Evolutionary conservation across 2,329 filamentous ascomycete genomes (phyloP).

Genomic region (Fusarium sp.): DNA sequence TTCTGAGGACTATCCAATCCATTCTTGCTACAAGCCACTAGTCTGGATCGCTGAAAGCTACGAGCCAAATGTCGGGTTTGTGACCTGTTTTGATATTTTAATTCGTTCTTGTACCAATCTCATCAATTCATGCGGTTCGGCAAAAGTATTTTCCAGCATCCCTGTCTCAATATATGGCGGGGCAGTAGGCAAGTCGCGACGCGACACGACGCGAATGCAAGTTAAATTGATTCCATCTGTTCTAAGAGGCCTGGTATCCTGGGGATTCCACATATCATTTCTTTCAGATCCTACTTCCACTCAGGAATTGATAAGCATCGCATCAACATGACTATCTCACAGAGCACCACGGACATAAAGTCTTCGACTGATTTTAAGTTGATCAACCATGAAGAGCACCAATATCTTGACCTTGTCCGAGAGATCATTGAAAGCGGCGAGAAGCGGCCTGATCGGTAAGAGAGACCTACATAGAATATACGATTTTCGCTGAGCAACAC

Average conservation of each 20-base stretch:
- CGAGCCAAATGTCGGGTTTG: no score
- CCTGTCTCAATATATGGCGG: neutral
- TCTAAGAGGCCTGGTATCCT: neutral
- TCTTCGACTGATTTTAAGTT: constrained; percentile 24
- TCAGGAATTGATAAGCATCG: neutral
- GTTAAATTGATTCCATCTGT: constrained; percentile 34
- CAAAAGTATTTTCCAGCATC: neutral
- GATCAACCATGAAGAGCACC: constrained; percentile 81
- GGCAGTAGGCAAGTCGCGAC: constrained; percentile 15
- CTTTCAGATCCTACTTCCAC: neutral
- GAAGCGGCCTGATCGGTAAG: constrained; percentile 84
- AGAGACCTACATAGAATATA: neutral
- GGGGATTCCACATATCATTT: neutral
- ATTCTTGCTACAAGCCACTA: no score
- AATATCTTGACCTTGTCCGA: constrained; percentile 91
- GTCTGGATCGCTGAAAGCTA: no score
- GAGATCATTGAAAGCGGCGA: constrained; percentile 87
- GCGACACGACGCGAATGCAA: constrained; percentile 17
- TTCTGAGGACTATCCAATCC: no score
- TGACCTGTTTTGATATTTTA: no score
- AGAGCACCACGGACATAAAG: constrained; percentile 9
- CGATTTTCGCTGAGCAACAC: neutral
- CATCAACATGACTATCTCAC: constrained; percentile 34
- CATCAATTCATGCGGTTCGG: neutral
- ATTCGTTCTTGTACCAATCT: no score